A percentile compares a stretch with the other conserved stretches of the same genome.
Evolutionary conservation across 352 stramenopile species (phyloP).

Genomic region (Pythium oligandrum): DNA sequence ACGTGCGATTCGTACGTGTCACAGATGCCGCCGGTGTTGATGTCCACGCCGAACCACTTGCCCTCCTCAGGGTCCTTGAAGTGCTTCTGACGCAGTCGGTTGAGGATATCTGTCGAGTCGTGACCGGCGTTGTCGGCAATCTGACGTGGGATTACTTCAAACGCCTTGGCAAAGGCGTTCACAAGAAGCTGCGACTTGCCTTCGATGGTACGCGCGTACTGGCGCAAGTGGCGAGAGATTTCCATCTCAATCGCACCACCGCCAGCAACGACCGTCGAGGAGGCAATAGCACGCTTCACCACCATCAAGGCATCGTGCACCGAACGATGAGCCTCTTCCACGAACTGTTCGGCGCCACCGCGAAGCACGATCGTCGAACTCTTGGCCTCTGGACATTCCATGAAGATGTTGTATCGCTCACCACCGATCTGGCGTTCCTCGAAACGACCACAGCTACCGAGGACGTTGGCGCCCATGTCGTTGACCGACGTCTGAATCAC

Average conservation of each 20-base stretch:
- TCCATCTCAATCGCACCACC: constrained; percentile 92
- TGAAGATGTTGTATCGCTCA: constrained; percentile 99
- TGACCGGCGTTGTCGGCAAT: constrained; percentile 98
- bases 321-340: constrained; percentile 97
- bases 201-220: constrained; percentile 94
- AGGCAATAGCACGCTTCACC: constrained; percentile 94
- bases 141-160: constrained; percentile 98
- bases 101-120: constrained; percentile 97
- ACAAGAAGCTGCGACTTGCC: constrained; percentile 98
- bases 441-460: constrained; percentile 95
- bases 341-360: constrained; percentile 97
- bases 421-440: constrained; percentile 97
- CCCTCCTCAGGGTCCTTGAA: constrained; percentile 88
- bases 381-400: constrained; percentile 91
- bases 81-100: constrained; percentile 96
- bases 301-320: constrained; percentile 99
- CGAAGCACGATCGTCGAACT: constrained; percentile 97
- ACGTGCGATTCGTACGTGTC: constrained; percentile 97
- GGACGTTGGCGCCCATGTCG: constrained; percentile 87
- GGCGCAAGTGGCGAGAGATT: constrained; percentile 88
- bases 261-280: constrained; percentile 88
- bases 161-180: constrained; percentile 93
- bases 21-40: constrained; percentile 95
- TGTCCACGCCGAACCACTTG: constrained; percentile 98
- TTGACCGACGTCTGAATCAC: constrained; percentile 92